Evolutionary conservation across 371 early-diverging fungal species (phyloP).

Genomic region (Mortierella sp.): DNA sequence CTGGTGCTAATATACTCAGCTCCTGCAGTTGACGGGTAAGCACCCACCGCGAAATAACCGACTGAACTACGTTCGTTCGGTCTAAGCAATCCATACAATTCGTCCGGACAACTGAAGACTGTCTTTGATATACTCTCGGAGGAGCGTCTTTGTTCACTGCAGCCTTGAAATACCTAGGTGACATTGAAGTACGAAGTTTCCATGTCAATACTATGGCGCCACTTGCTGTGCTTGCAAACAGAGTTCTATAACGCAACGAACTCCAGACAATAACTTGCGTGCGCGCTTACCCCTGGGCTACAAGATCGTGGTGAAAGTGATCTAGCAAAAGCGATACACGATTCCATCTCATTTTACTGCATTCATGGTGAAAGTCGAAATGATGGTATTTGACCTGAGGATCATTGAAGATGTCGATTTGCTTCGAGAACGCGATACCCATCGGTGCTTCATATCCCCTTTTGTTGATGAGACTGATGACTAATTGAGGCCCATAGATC

Average conservation of each 20-base stretch:
- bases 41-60: constrained; percentile 80
- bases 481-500: constrained; percentile 81
- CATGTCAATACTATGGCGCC: no score
- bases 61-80: constrained; percentile 99
- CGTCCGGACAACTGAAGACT: constrained; percentile 91
- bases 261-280: no score
- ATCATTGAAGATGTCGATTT: constrained; percentile 67
- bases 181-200: neutral
- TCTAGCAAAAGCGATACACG: constrained; percentile 83
- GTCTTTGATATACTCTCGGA: constrained; percentile 59
- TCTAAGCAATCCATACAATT: constrained; percentile 99
- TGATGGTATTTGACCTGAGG: constrained; percentile 78
- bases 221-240: no score
- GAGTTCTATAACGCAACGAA: no score
- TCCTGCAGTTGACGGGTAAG: constrained; percentile 75
- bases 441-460: constrained; percentile 89
- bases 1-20: constrained; percentile 65
- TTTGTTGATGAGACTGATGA: constrained; percentile 94
- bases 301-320: constrained; percentile 72
- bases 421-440: constrained; percentile 82
- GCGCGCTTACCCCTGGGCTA: constrained; percentile 71
- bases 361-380: constrained; percentile 98
- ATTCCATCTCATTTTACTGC: constrained; percentile 90
- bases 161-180: constrained; percentile 33
- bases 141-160: constrained; percentile 22